phyloP scores from a whole-genome alignment of 2,329 filamentous ascomycete species.

The Cladosporium sp. region DNA sequence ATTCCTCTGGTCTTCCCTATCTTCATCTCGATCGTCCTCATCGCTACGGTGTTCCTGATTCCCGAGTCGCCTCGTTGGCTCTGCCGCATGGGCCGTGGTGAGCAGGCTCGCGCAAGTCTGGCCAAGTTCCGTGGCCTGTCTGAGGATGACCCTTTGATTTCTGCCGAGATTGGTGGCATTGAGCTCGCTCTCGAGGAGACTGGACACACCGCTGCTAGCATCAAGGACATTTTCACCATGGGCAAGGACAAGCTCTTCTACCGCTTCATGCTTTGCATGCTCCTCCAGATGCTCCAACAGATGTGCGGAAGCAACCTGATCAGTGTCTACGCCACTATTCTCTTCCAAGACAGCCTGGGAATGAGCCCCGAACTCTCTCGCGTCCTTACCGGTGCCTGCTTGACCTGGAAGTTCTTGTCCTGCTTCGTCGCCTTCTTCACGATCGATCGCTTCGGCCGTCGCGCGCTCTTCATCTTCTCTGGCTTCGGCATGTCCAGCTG shows the following conservation, averaged over 20 bases:
- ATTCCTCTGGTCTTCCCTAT: conserved; percentile 53
- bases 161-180: conserved; percentile 50
- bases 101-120: conserved; percentile 44
- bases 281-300: conserved; percentile 54
- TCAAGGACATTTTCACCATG: conserved; percentile 50
- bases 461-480: conserved; percentile 45
- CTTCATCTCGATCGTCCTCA: conserved; percentile 21
- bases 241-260: conserved; percentile 53
- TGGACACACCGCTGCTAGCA: conserved; percentile 37
- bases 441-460: conserved; percentile 43
- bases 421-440: conserved; percentile 50
- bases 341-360: conserved; percentile 38
- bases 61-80: conserved; percentile 52
- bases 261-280: conserved; percentile 52
- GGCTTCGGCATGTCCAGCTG: conserved; percentile 50
- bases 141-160: conserved; percentile 40
- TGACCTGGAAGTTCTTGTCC: conserved; percentile 57
- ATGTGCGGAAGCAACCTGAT: conserved; percentile 48
- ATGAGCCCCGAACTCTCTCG: conserved; percentile 41
- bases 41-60: conserved; percentile 42
- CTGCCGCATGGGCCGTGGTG: conserved; percentile 47
- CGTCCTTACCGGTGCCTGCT: conserved; percentile 50
- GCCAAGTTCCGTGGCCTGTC: conserved; percentile 43
- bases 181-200: conserved; percentile 52
- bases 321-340: conserved; percentile 32